Conservation (phyloP, 1,284 basidiomycete species). For the Chalciporus sp. region DNA sequence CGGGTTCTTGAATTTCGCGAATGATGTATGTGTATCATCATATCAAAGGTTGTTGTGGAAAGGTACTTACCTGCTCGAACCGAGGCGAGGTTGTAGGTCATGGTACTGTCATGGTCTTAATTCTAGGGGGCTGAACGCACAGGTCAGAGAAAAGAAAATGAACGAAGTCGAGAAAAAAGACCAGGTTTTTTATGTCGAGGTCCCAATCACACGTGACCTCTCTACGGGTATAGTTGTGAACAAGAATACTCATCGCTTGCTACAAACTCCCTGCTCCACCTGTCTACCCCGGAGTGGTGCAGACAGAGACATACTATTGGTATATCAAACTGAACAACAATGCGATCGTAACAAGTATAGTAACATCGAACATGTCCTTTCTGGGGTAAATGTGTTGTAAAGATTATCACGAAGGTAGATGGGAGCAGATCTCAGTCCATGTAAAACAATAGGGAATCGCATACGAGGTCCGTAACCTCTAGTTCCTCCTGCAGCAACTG, state of each 20-base stretch:
- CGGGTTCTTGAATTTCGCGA: constrained; percentile 63
- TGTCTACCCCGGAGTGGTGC: constrained; percentile 26
- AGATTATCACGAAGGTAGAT: constrained; percentile 38
- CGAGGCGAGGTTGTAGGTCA: too few species aligned
- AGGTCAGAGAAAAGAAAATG: too few species aligned
- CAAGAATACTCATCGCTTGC: too few species aligned
- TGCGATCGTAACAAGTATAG: too few species aligned
- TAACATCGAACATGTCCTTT: constrained; percentile 27
- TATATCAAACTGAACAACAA: constrained; percentile 6
- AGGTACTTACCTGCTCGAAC: constrained; percentile 52
- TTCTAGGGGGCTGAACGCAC: too few species aligned
- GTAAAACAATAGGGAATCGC: constrained; percentile 19
- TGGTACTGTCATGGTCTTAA: too few species aligned
- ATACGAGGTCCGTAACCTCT: constrained; percentile 14
- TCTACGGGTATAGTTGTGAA: too few species aligned
- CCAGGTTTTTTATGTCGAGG: not conserved
- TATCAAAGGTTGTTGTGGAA: constrained; percentile 11
- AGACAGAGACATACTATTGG: constrained; percentile 25
- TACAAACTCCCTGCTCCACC: not conserved
- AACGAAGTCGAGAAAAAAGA: not conserved
- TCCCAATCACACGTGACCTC: not conserved
- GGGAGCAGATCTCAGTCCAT: constrained; percentile 31
- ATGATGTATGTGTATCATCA: constrained; percentile 63
- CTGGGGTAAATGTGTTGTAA: constrained; percentile 9
- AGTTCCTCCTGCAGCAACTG: constrained; percentile 78